These are phyloP conservation scores for Phytopythium litorale DNA, from an alignment of 352 stramenopile genomes.

Conservation along the genomic window DNA sequence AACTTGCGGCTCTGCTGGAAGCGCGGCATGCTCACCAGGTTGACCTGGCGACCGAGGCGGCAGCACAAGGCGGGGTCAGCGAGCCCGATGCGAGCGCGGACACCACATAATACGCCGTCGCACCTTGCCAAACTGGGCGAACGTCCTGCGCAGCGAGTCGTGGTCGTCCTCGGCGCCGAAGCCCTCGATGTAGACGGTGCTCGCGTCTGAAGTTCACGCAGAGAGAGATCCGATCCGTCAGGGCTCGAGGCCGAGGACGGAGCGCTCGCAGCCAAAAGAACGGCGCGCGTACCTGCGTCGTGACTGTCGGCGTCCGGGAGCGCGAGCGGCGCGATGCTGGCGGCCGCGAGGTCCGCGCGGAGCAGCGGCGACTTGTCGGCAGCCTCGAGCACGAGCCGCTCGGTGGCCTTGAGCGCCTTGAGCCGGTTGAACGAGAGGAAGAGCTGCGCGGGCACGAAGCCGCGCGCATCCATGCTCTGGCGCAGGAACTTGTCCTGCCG, in stretches of 20 bases:
- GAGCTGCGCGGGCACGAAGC: slow-evolving; percentile 45
- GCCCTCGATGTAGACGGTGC: slow-evolving; percentile 77
- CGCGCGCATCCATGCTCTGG: slow-evolving; percentile 63
- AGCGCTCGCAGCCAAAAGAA: too few relatives aligned
- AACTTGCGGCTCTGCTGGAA: slow-evolving; percentile 65
- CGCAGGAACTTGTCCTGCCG: slow-evolving; percentile 80
- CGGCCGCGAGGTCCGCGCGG: slow-evolving; percentile 31
- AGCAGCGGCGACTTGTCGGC: slow-evolving; percentile 49
- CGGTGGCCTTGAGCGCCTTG: slow-evolving; percentile 50
- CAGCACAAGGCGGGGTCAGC: background rate
- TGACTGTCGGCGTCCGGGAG: slow-evolving; percentile 21
- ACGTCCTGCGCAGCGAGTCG: slow-evolving; percentile 54
- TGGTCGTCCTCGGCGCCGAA: slow-evolving; percentile 57
- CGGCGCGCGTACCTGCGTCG: slow-evolving; percentile 11
- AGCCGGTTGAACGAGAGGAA: slow-evolving; percentile 62
- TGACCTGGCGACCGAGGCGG: slow-evolving; percentile 24
- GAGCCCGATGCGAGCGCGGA: background rate
- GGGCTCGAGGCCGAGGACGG: background rate
- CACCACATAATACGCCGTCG: background rate
- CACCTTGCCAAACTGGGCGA: slow-evolving; percentile 64
- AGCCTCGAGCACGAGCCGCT: slow-evolving; percentile 54
- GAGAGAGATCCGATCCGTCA: background rate
- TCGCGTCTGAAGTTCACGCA: slow-evolving; percentile 19
- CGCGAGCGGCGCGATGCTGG: slow-evolving; percentile 41
- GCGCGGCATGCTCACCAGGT: slow-evolving; percentile 69